A percentile compares a stretch with the other conserved stretches of the same genome.
These are phyloP conservation scores for Leptoxyphium fumago DNA, from an alignment of 2,329 filamentous ascomycete species.

Conservation along the genomic window DNA sequence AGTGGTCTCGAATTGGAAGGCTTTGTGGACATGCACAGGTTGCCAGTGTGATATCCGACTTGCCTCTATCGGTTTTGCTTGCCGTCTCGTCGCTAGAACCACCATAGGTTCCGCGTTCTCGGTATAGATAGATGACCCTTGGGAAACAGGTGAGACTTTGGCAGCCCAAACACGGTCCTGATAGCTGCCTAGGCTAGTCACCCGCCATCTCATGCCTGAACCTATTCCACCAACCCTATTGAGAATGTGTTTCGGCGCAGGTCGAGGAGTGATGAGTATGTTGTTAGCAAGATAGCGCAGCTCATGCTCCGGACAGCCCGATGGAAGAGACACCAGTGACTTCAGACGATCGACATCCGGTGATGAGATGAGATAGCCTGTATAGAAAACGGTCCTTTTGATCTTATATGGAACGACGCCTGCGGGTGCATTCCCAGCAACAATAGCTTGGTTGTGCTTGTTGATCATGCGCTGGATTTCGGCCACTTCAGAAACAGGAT, in stretches of 20 bases:
- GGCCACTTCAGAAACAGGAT: slow-evolving; percentile 64
- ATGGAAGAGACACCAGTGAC: slow-evolving; percentile 43
- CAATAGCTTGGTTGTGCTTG: slow-evolving; percentile 56
- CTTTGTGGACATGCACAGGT: slow-evolving; percentile 53
- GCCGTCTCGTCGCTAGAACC: slow-evolving; percentile 65
- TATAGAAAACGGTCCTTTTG: slow-evolving; percentile 80
- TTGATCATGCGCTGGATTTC: slow-evolving; percentile 85
- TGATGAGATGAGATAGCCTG: slow-evolving; percentile 69
- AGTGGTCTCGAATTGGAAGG: slow-evolving; percentile 64
- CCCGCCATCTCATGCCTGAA: slow-evolving; percentile 68
- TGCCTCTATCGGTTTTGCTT: slow-evolving; percentile 64
- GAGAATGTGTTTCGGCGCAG: slow-evolving; percentile 56
- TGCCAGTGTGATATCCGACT: slow-evolving; percentile 73
- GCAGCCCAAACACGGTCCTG: slow-evolving; percentile 83
- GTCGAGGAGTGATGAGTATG: slow-evolving; percentile 74
- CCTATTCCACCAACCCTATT: slow-evolving; percentile 79
- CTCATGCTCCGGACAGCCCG: slow-evolving; percentile 49
- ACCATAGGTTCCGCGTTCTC: slow-evolving; percentile 67
- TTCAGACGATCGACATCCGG: slow-evolving; percentile 59
- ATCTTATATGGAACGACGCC: slow-evolving; percentile 45
- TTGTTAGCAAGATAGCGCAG: slow-evolving; percentile 75
- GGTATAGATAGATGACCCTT: slow-evolving; percentile 55
- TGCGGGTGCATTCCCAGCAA: slow-evolving; percentile 28
- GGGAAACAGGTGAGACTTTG: slow-evolving; percentile 56
- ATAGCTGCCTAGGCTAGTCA: slow-evolving; percentile 53